Evolutionary conservation across 495 filamentous ascomycete species (phyloP).

Genomic region (Ascodesmis nigricans): DNA sequence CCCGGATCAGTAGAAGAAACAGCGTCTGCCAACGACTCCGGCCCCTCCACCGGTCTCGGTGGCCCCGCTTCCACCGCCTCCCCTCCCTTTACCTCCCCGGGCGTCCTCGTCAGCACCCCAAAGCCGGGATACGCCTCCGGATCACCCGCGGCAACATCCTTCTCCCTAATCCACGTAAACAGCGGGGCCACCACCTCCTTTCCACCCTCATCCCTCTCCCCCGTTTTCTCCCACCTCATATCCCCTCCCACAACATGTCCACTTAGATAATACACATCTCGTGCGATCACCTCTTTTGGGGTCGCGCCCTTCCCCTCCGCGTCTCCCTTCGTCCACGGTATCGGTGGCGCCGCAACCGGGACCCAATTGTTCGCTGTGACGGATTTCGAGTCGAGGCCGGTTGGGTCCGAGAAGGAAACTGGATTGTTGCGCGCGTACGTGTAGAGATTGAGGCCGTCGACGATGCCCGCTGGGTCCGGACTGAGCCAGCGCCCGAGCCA

Average conservation of each 20-base stretch:
- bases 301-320: background rate
- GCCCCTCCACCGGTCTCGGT: too few species aligned
- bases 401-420: background rate
- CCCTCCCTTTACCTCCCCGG: too few species aligned
- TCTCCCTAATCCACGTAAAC: background rate
- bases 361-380: constrained; percentile 7
- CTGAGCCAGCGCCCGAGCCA: constrained; percentile 22
- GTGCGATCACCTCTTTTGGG: background rate
- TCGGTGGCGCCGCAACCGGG: background rate
- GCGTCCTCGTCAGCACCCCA: background rate
- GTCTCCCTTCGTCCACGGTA: background rate
- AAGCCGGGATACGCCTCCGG: background rate
- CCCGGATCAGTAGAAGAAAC: background rate
- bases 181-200: too few species aligned
- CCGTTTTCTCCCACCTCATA: too few species aligned
- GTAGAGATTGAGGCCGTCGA: constrained; percentile 20
- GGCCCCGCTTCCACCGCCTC: too few species aligned
- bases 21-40: background rate
- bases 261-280: background rate
- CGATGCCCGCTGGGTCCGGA: constrained; percentile 20
- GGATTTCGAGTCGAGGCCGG: too few species aligned
- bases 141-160: background rate
- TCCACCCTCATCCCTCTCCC: too few species aligned
- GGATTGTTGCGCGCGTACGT: constrained; percentile 10
- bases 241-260: too few species aligned